Evolutionary conservation across 306 rosid genomes (phyloP), one percentile per base, ranked within the genome.

Genomic region (Canavalia ensiformis): DNA sequence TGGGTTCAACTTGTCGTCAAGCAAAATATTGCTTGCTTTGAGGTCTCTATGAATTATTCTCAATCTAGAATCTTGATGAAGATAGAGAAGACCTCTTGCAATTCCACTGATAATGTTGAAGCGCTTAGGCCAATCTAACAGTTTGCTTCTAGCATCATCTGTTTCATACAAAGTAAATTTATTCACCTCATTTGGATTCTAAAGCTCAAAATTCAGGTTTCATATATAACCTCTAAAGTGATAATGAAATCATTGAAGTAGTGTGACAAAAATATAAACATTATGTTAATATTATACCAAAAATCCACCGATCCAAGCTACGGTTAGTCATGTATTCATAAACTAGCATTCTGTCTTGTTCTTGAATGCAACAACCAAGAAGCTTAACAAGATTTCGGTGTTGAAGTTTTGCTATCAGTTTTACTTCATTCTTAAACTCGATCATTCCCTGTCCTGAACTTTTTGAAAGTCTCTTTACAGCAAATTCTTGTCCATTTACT

Each of bases 351-450:
- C 28, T 63, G 6, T 83, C 81, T 25, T 68, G 71, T 58, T 68
- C 83, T 0, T 80, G 18, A 13, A 85, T 64, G 75, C 84, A 85
- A 50, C 87, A 85, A 4, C 84, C 91, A 30, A 85, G 55, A 64
- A 88, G 88, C 44, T 74, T 88, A 0, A 88, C 88, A 34, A 88
- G 88, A 78, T 88, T 88, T 35, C 86, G 75, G n/a, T 88, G 91
- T 35, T 84, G 85, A 69, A 86, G 88, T 71, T 86, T 81, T 0
- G 83, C 83, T 5, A 86, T 78, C 7, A 88, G 45, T 41, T 69
- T 81, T 8, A 86, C 88, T 84, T 88, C 86, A 71, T 81, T 86
- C 37, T 64, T 88, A 8, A 88, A 83, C 74, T 88, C 88, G 0
- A 12, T 75, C 28, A 41, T 6, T 65, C 89, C 89, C 70, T 86